A percentile compares a stretch with the other conserved stretches of the same genome.
Conservation (phyloP, 148 eudicot species). For the Suaeda aralocaspica region DNA sequence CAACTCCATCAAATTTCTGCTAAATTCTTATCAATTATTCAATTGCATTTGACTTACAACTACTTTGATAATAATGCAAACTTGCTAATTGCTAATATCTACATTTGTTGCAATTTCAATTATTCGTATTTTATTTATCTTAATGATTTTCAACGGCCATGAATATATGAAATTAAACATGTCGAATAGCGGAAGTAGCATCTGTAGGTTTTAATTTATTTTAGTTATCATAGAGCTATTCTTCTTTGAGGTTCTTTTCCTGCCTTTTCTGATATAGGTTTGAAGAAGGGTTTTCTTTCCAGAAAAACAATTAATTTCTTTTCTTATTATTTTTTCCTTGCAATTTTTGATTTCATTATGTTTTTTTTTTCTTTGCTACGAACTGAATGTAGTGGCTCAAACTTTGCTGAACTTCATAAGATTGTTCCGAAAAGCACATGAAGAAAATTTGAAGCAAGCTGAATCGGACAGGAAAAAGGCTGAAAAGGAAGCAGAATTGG, state of each 20-base stretch:
- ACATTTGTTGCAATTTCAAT: neutral
- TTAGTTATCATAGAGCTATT: no score
- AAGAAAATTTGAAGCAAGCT: slow-evolving; percentile 80
- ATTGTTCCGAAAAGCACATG: slow-evolving; percentile 76
- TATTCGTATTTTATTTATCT: neutral
- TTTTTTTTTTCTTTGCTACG: slow-evolving; percentile 12
- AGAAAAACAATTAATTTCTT: no score
- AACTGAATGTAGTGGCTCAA: slow-evolving; percentile 53
- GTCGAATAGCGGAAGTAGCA: neutral
- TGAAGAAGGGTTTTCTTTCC: no score
- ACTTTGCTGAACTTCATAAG: slow-evolving; percentile 82
- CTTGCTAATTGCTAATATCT: no score
- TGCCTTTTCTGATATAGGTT: no score
- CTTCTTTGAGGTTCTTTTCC: no score
- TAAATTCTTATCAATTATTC: neutral
- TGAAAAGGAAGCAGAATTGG: slow-evolving; percentile 75
- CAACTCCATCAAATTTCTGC: no score
- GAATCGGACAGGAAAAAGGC: slow-evolving; percentile 85
- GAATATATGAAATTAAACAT: neutral
- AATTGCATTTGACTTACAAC: neutral
- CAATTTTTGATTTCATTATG: neutral
- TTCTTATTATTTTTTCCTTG: neutral
- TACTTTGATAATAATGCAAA: no score
- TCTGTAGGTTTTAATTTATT: no score
- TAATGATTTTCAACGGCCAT: neutral